These are phyloP conservation scores for Penicillium simplicissimum DNA, from an alignment of 495 filamentous ascomycete genomes.

Conservation along the genomic window DNA sequence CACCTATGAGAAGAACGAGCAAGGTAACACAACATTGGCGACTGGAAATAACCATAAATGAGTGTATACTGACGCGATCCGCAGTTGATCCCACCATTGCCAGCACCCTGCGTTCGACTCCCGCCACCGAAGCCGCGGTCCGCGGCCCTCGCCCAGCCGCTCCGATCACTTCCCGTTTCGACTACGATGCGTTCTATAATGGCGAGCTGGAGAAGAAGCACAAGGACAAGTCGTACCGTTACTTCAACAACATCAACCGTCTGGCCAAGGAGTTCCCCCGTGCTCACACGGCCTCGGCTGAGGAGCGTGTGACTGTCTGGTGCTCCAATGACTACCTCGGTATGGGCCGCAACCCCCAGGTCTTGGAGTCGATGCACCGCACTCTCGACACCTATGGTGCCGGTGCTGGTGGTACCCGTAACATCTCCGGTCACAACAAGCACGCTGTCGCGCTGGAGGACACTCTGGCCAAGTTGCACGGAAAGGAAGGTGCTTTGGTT, in stretches of 20 bases:
- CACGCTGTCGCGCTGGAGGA: conserved; percentile 85
- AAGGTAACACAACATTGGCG: conserved; percentile 45
- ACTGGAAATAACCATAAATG: neutral
- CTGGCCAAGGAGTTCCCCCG: conserved; percentile 94
- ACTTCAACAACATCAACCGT: conserved; percentile 99
- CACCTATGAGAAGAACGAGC: conserved; percentile 59
- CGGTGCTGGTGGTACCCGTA: conserved; percentile 91
- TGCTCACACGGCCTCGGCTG: conserved; percentile 81
- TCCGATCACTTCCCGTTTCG: conserved; percentile 61
- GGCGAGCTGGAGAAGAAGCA: conserved; percentile 95
- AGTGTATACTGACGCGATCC: conserved; percentile 11
- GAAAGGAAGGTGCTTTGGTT: conserved; percentile 89
- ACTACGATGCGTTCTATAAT: conserved; percentile 90
- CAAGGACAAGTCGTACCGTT: conserved; percentile 98
- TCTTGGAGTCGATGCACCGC: conserved; percentile 89
- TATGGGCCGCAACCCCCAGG: conserved; percentile 89
- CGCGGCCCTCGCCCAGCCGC: conserved; percentile 44
- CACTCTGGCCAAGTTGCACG: conserved; percentile 82
- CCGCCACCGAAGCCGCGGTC: conserved; percentile 28
- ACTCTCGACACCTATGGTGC: conserved; percentile 94
- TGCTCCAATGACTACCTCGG: conserved; percentile 99
- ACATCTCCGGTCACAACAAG: conserved; percentile 96
- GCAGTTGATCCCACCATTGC: conserved; percentile 32
- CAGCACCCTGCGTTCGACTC: conserved; percentile 32
- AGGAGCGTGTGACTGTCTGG: conserved; percentile 96